Base-by-base conservation (phyloP, 1,284 basidiomycete species). In the Tylopilus sp. region DNA sequence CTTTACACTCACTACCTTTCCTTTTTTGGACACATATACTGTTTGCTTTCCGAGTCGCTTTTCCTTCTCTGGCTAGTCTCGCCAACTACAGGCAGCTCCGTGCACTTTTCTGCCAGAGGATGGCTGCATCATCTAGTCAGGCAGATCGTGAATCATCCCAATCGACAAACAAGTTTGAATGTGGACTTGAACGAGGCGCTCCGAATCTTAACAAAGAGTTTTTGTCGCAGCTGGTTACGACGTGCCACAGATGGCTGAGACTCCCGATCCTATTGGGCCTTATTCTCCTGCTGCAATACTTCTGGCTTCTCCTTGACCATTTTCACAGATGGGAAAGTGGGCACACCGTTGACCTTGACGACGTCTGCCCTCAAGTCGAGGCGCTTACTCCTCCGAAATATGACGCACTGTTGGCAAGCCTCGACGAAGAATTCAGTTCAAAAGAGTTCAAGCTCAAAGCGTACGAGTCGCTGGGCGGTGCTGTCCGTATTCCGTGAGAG, bases 401-500 rank as follows among this genome's bases (percentile, higher is more conserved):
- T 44, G 48, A 56, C 3, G 44, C 46, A 2, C 57, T 77, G 12
- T 54, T 71, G 31, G 56, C 58, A 24, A 56, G 55, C 17, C 57
- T 78, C 15, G 71, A 76, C 35, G 45, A 53, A 0, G 46, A 68
- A 44, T 74, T 71, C 44, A 49, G 44, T 12, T 67, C 66, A 0
- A 58, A 64, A 1, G 59, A 59, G n/a, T 77, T 75, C 60, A 70
- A 64, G 56, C 56, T 63, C 21, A 63, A 70, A 48, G 73, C 70
- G 3, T 73, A 71, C 48, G 69, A 74, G 40, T 69, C 65, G 8
- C 63, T 77, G 7, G 69, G 71, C 20, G 74, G 71, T 14, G 73
- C 73, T 0, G 64, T 78, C 17, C 60, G 71, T 21, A 70, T 78
- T 31, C 76, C 75, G 73, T 77, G 51, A 45, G n/a, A n/a, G n/a